Evolutionary conservation across 768 basidiomycete species (phyloP).

Genomic region (Tylopilus plumbeoviolaceoides): DNA sequence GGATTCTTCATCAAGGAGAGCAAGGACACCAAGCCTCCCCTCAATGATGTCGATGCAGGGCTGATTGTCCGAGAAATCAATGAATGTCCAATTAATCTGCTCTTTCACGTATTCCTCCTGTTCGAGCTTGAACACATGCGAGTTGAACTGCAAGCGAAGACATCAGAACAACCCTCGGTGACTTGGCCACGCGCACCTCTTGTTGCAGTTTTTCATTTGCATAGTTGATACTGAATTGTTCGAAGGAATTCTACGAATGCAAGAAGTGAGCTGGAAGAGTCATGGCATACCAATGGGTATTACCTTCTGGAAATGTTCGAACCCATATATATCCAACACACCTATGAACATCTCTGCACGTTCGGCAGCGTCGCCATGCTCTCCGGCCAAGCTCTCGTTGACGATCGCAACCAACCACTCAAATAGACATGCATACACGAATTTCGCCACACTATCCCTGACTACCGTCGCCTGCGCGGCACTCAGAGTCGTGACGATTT

Average conservation of each 20-base stretch:
- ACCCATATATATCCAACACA: conserved; percentile 96
- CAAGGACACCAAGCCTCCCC: conserved; percentile 91
- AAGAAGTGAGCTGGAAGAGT: conserved; percentile 3
- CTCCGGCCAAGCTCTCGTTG: conserved; percentile 96
- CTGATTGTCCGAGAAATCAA: conserved; percentile 98
- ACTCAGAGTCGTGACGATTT: conserved; percentile 86
- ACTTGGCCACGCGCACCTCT: conserved; percentile 55
- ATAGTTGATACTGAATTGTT: conserved; percentile 99
- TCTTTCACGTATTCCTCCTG: conserved; percentile 99
- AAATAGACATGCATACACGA: conserved; percentile 97
- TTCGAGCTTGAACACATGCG: conserved; percentile 98
- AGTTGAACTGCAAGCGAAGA: conserved; percentile 72
- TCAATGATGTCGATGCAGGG: conserved; percentile 99
- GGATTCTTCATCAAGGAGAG: conserved; percentile 96
- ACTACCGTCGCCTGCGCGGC: conserved; percentile 90
- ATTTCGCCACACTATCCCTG: conserved; percentile 95
- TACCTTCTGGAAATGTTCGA: conserved; percentile 96
- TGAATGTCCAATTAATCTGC: conserved; percentile 99
- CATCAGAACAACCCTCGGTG: conserved; percentile 10
- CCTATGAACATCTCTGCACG: conserved; percentile 98
- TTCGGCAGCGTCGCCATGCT: conserved; percentile 85
- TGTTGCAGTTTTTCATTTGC: conserved; percentile 98
- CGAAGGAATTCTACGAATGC: conserved; percentile 68
- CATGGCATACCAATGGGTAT: neutral
- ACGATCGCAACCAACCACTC: conserved; percentile 98